Base-by-base conservation (phyloP, 192 early-diverging fungal species). In the Entomortierella parvispora region DNA sequence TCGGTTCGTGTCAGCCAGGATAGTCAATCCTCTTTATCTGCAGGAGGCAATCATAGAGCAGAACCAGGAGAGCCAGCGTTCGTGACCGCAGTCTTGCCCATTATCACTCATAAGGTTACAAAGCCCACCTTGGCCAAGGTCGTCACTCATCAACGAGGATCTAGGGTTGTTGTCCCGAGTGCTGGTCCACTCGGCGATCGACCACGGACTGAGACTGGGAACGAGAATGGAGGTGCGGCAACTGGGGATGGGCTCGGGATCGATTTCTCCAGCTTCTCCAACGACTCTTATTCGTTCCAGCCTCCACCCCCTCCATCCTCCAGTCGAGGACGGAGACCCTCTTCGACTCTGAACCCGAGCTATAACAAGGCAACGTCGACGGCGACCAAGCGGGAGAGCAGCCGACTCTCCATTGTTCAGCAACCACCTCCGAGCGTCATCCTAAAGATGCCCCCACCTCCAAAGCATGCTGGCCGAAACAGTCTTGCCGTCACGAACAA, bases 1-100 rank as follows among this genome's bases (percentile, higher is more conserved):
- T 77, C 74, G 15, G 50, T 77, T 26, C 45, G 74, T 8, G 31
- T 68, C 55, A 68, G 65, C 49, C 74, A 68, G 25, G 74, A 77
- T 29, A 77, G 74, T 20, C 56, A 58, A 20, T 6, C 4, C 4
- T 71, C 61, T 6, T 10, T 28, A 8, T 44, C 62, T 14, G 32
- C n/a, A 46, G 32, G 32, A 14, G 22, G 20, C 15, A 53, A 25
- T 28, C 2, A 18, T n/a, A 28, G 26, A n/a, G 44, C 20, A 26
- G 33, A 43, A 17, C 26, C 29, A 34, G 28, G 15, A 14, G 62
- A 37, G 3, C 58, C 60, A 15, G 58, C 51, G 1, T 52, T 77
- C 48, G 60, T 68, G 58, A 76, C 71, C n/a, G 67, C 23, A 18
- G 71, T 68, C 1, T 5, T 76, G 20, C 71, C 71, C 0, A 34